These are phyloP conservation scores for Russula griseocarnosa DNA, from an alignment of 768 basidiomycete genomes.

Conservation along the genomic window DNA sequence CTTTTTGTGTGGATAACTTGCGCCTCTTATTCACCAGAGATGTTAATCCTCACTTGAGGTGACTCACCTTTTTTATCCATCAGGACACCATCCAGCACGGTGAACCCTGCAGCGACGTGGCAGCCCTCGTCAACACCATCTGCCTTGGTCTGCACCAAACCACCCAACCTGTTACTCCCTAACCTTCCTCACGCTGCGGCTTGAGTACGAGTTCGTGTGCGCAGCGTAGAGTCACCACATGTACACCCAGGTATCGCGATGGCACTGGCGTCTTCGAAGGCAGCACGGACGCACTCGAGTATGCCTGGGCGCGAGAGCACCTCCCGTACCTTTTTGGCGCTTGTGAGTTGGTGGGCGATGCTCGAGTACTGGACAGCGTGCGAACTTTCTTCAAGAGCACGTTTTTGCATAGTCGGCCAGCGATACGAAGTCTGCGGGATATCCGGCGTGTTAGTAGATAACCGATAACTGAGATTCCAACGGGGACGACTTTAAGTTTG, in stretches of 20 bases:
- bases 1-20: too few species aligned
- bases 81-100: too few species aligned
- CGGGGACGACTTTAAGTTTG: too few species aligned
- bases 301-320: conserved; percentile 70
- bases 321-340: conserved; percentile 93
- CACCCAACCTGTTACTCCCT: too few species aligned
- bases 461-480: conserved; percentile 87
- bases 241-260: conserved; percentile 79
- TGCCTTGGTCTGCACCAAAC: conserved; percentile 40
- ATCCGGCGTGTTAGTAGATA: conserved; percentile 89
- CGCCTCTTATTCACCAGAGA: too few species aligned
- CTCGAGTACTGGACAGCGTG: conserved; percentile 90
- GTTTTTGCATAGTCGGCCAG: conserved; percentile 60
- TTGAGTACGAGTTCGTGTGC: conserved; percentile 76
- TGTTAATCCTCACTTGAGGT: too few species aligned
- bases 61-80: too few species aligned
- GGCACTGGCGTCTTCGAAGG: conserved; percentile 45
- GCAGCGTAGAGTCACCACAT: conserved; percentile 75
- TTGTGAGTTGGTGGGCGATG: conserved; percentile 90
- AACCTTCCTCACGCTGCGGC: conserved; percentile 63
- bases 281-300: conserved; percentile 64
- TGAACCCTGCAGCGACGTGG: too few species aligned
- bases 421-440: conserved; percentile 78
- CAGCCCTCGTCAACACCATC: too few species aligned
- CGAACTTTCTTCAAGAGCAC: conserved; percentile 77